Percentiles rank a stretch among this genome's conserved stretches.
Conservation (phyloP, 2,329 filamentous ascomycete species). For the Karstenula rhodostoma region DNA sequence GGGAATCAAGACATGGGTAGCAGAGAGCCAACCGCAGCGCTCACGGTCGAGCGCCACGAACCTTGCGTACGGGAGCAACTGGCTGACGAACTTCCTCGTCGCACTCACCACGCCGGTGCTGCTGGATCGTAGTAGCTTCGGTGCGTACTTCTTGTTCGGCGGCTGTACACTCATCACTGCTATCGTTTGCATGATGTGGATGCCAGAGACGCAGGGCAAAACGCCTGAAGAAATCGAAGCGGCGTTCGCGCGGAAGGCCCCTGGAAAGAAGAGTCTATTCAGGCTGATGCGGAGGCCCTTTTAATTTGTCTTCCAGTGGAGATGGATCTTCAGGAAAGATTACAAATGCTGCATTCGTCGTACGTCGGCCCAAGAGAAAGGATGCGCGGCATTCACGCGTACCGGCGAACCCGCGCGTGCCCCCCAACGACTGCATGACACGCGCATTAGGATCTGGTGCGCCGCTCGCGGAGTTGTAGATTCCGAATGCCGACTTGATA, state of each 20-base stretch:
- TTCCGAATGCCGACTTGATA: too few species aligned
- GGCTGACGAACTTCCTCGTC: conserved; percentile 44
- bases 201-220: conserved; percentile 61
- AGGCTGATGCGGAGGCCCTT: not conserved
- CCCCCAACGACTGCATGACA: too few species aligned
- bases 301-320: not conserved
- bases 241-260: conserved; percentile 1
- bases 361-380: too few species aligned
- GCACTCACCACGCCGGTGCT: conserved; percentile 59
- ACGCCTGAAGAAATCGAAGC: conserved; percentile 51
- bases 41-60: conserved; percentile 60
- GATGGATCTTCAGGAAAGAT: too few species aligned
- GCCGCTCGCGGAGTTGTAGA: too few species aligned
- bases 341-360: too few species aligned
- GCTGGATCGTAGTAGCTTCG: conserved; percentile 50
- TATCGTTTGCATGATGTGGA: conserved; percentile 47
- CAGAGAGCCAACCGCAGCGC: conserved; percentile 65
- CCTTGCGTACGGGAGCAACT: conserved; percentile 53
- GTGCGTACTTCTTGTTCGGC: conserved; percentile 47
- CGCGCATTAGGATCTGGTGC: too few species aligned
- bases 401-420: too few species aligned
- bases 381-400: too few species aligned
- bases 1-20: conserved; percentile 63
- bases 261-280: not conserved
- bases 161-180: conserved; percentile 30